Conservation (phyloP, 768 basidiomycete species). For the Fomitopsis serialis region DNA sequence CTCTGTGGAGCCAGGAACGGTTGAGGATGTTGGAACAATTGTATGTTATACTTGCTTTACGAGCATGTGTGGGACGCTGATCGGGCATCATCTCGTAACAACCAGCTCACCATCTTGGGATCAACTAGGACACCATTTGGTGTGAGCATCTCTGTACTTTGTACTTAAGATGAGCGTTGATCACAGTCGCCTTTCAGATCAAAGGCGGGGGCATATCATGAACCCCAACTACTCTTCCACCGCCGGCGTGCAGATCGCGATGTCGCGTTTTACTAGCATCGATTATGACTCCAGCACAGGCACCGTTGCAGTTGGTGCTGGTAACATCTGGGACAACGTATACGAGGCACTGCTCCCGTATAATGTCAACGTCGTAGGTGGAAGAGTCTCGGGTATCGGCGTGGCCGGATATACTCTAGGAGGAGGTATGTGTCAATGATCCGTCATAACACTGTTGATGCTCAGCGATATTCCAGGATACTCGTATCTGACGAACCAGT, state of each 20-base stretch:
- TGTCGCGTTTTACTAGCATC: constrained; percentile 4
- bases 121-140: constrained; percentile 42
- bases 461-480: constrained; percentile 39
- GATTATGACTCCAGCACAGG: neutral
- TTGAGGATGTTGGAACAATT: neutral
- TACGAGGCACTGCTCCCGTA: constrained; percentile 36
- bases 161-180: neutral
- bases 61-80: neutral
- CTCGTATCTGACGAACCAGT: constrained; percentile 59
- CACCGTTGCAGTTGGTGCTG: neutral
- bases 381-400: constrained; percentile 45
- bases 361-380: constrained; percentile 52
- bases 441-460: neutral
- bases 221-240: constrained; percentile 24
- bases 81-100: constrained; percentile 11
- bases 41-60: neutral
- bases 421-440: constrained; percentile 35
- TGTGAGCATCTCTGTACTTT: constrained; percentile 20
- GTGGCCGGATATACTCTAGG: constrained; percentile 35
- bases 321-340: neutral
- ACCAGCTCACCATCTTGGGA: constrained; percentile 36
- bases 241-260: constrained; percentile 19
- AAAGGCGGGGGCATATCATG: constrained; percentile 21
- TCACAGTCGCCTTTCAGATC: constrained; percentile 7
- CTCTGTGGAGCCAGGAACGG: neutral